Conservation (phyloP, 2,329 filamentous ascomycete species). For the Aspergillus ochraceoroseus region DNA sequence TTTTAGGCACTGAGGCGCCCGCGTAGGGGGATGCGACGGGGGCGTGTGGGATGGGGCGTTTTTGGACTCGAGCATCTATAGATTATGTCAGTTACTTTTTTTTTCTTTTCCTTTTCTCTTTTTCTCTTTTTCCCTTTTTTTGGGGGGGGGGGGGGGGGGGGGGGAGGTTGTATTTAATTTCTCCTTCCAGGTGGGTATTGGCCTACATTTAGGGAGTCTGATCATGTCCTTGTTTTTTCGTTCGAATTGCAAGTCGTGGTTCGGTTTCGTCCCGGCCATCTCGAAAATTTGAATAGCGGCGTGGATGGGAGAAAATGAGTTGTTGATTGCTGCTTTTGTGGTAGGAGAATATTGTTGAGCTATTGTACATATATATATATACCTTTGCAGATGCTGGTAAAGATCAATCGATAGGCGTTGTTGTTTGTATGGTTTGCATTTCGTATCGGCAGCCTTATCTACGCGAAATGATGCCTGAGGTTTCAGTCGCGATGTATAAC, state of each 20-base stretch:
- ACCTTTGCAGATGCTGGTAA: neutral
- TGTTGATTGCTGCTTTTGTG: neutral
- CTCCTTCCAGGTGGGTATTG: too few species aligned
- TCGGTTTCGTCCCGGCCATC: neutral
- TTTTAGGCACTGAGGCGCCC: constrained; percentile 47
- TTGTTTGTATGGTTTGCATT: constrained; percentile 9
- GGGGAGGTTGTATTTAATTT: too few species aligned
- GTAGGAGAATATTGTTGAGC: neutral
- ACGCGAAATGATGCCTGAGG: neutral
- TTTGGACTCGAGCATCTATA: constrained; percentile 48
- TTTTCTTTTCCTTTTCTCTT: neutral
- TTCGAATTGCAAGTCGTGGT: constrained; percentile 33
- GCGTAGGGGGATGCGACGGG: constrained; percentile 52
- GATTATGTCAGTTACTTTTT: constrained; percentile 1
- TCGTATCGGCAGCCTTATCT: constrained; percentile 4
- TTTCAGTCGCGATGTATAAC: too few species aligned
- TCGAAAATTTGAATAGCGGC: neutral
- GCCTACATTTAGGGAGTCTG: constrained; percentile 37
- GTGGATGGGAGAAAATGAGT: neutral
- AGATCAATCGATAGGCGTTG: constrained; percentile 2
- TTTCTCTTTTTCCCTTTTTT: too few species aligned
- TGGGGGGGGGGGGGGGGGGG: too few species aligned
- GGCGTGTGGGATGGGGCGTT: constrained; percentile 56
- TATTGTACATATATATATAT: too few species aligned
- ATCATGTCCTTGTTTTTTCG: constrained; percentile 37